A percentile compares a stretch with the other conserved stretches of the same genome.
Evolutionary conservation across 1,284 basidiomycete species (phyloP).

Genomic region (Mycosarcoma maydis): DNA sequence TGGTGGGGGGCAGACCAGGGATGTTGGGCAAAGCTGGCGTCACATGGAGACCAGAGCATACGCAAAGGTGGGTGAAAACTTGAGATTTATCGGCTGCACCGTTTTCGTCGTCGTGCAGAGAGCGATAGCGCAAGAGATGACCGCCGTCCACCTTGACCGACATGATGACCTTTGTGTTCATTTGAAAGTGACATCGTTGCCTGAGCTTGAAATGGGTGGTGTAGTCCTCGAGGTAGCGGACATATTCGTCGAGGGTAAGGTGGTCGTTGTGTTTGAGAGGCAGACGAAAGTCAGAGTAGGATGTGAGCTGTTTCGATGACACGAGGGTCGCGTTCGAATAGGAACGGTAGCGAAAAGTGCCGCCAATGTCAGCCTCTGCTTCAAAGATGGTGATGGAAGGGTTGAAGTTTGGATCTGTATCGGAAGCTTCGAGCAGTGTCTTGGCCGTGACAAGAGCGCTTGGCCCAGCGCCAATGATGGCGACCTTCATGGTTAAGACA

Average conservation of each 20-base stretch:
- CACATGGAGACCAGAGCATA: constrained; percentile 57
- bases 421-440: constrained; percentile 67
- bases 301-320: constrained; percentile 74
- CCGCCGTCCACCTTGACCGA: constrained; percentile 38
- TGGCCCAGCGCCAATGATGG: constrained; percentile 69
- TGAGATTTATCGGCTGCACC: constrained; percentile 16
- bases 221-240: constrained; percentile 73
- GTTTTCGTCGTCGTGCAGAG: neutral
- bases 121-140: constrained; percentile 27
- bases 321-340: constrained; percentile 73
- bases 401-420: constrained; percentile 67
- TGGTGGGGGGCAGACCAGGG: constrained; percentile 43
- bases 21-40: constrained; percentile 46
- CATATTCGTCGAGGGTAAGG: constrained; percentile 73
- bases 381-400: constrained; percentile 70
- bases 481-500: constrained; percentile 36
- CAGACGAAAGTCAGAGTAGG: constrained; percentile 75
- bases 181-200: constrained; percentile 52
- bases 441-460: constrained; percentile 75
- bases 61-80: constrained; percentile 47
- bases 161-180: constrained; percentile 43
- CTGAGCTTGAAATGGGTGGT: constrained; percentile 70
- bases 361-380: constrained; percentile 74
- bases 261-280: constrained; percentile 73
- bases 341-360: constrained; percentile 71